Conservation (phyloP, 257 asterid genomes). For the Hygrophila difformis region DNA sequence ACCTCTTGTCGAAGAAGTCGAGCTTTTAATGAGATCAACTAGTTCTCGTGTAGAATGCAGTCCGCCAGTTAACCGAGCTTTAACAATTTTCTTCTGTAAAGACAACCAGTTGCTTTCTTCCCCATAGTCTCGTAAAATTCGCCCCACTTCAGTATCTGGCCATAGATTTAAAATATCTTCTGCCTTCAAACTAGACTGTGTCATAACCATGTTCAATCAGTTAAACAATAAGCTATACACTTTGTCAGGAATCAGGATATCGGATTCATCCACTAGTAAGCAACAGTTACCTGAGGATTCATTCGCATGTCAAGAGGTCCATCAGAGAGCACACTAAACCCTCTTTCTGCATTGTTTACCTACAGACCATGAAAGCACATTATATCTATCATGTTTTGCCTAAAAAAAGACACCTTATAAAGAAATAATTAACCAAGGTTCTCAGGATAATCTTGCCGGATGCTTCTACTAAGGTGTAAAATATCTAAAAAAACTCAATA, state of each 20-base stretch:
- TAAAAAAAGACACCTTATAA: too few species aligned
- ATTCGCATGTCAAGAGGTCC: conserved; percentile 99
- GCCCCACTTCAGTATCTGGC: conserved; percentile 88
- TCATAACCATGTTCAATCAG: conserved; percentile 62
- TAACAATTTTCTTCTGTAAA: conserved; percentile 69
- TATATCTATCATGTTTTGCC: too few species aligned
- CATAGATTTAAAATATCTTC: conserved; percentile 87
- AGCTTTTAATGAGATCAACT: conserved; percentile 66
- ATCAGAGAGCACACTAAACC: conserved; percentile 79
- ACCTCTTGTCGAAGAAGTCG: conserved; percentile 73
- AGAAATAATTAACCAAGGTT: too few species aligned
- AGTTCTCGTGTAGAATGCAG: conserved; percentile 77
- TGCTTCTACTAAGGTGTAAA: too few species aligned
- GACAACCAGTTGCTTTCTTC: conserved; percentile 91
- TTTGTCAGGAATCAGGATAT: conserved; percentile 18
- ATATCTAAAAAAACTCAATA: too few species aligned
- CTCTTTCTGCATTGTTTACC: conserved; percentile 87
- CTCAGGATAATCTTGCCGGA: too few species aligned
- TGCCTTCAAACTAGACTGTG: conserved; percentile 87
- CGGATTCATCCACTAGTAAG: conserved; percentile 15
- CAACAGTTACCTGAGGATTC: conserved; percentile 88
- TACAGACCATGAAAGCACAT: conserved; percentile 15
- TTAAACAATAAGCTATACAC: too few species aligned
- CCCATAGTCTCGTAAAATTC: conserved; percentile 80
- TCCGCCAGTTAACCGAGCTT: conserved; percentile 77